Conservation (phyloP, 2,329 filamentous ascomycete genomes). For the Apiospora arundinis region DNA sequence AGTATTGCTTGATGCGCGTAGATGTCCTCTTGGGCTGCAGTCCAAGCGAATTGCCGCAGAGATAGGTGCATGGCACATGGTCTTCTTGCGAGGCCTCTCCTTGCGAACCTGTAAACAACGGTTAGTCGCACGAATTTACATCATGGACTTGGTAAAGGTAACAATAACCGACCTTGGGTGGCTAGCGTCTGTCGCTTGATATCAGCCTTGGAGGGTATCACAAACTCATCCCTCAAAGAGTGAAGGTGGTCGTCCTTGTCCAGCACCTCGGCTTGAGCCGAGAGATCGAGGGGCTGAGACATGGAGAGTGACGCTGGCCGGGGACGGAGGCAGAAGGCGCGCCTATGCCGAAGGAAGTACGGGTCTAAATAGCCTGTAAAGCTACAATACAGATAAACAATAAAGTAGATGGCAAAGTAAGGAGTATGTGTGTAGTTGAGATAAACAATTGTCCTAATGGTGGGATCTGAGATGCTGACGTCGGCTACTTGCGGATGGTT, state of each 20-base stretch:
- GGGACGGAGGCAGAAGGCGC: not conserved
- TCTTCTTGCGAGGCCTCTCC: constrained; percentile 31
- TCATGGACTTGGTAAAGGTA: not conserved
- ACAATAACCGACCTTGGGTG: constrained; percentile 27
- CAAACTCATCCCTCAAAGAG: constrained; percentile 39
- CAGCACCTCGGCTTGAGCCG: constrained; percentile 36
- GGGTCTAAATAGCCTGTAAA: not conserved
- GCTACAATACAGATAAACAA: not conserved
- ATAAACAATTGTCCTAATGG: not conserved
- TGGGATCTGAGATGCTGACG: not conserved
- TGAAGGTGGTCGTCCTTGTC: constrained; percentile 37
- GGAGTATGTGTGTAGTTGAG: not conserved
- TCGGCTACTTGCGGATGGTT: not conserved
- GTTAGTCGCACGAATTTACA: not conserved
- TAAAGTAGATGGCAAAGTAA: not conserved
- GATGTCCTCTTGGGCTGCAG: constrained; percentile 72
- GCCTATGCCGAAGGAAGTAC: not conserved
- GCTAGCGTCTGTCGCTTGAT: constrained; percentile 38
- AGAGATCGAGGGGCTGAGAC: constrained; percentile 31
- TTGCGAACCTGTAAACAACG: constrained; percentile 16
- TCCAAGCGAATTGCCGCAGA: constrained; percentile 82
- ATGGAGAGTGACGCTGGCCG: not conserved
- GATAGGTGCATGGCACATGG: constrained; percentile 61
- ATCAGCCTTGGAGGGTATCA: constrained; percentile 39
- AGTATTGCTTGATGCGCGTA: constrained; percentile 70